These are phyloP conservation scores for Paramecium primaurelia DNA, from an alignment of 73 alveolate genomes.

Conservation along the genomic window DNA sequence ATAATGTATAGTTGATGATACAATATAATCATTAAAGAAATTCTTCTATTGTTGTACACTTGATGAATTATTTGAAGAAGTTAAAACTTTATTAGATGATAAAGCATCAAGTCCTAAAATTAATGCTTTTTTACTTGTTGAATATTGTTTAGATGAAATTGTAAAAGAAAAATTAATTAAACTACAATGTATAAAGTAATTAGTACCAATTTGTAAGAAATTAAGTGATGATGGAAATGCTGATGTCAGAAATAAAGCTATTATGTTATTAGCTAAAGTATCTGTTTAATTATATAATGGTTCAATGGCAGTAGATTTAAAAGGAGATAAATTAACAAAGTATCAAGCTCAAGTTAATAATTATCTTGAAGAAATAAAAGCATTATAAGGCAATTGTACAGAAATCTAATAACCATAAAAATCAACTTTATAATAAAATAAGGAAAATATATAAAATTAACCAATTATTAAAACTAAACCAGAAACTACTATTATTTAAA, in stretches of 20 bases:
- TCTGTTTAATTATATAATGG: background rate
- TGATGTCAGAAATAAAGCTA: background rate
- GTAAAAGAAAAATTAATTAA: background rate
- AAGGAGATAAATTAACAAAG: conserved; percentile 17
- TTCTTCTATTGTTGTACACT: background rate
- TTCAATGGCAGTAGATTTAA: background rate
- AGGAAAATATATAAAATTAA: background rate
- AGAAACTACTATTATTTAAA: no score
- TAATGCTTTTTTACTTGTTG: background rate
- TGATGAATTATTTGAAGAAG: conserved; percentile 7
- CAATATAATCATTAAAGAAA: background rate
- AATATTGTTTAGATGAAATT: background rate
- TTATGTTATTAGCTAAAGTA: background rate
- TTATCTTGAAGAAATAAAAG: background rate
- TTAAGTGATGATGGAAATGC: background rate
- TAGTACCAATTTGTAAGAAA: background rate
- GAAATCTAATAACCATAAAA: background rate
- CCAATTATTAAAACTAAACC: background rate
- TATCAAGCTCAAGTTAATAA: background rate
- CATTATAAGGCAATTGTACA: background rate
- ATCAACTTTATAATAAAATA: background rate
- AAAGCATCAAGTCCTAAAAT: background rate
- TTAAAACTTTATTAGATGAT: background rate
- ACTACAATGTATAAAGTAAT: background rate
- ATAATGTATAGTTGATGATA: background rate